These are phyloP conservation scores for Cyclostephanos invisitatus DNA, from an alignment of 108 stramenopile species.

Conservation along the genomic window DNA sequence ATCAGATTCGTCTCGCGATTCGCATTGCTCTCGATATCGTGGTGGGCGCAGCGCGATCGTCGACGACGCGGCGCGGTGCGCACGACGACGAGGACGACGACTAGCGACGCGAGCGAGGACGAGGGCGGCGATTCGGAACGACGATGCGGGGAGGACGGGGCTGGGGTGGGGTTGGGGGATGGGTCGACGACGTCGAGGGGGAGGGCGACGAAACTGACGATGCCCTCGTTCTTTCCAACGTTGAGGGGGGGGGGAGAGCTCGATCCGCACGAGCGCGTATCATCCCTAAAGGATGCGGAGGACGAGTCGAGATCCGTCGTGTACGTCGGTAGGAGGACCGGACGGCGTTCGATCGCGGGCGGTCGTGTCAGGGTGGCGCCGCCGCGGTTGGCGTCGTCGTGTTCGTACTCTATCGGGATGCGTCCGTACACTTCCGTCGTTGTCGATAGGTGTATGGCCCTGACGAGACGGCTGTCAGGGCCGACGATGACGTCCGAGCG, in stretches of 20 bases:
- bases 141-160: not conserved
- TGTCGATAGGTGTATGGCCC: not conserved
- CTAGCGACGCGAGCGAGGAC: not conserved
- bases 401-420: not conserved
- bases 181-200: not conserved
- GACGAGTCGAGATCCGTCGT: conserved; percentile 19
- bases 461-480: conserved; percentile 17
- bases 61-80: not conserved
- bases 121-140: not conserved
- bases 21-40: conserved; percentile 30
- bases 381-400: not conserved
- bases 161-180: too few relatives aligned
- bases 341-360: conserved; percentile 35
- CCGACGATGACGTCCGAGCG: not conserved
- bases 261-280: conserved; percentile 36
- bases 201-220: not conserved
- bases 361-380: not conserved
- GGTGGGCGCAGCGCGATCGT: conserved; percentile 29
- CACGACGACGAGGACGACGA: conserved; percentile 2
- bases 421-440: not conserved
- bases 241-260: conserved; percentile 43
- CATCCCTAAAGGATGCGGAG: conserved; percentile 28
- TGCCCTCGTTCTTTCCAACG: conserved; percentile 12
- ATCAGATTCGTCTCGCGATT: conserved; percentile 33
- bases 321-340: conserved; percentile 49